Conservation (phyloP, 1,139 yeast genomes). For the Yamadazyma atlantica region DNA sequence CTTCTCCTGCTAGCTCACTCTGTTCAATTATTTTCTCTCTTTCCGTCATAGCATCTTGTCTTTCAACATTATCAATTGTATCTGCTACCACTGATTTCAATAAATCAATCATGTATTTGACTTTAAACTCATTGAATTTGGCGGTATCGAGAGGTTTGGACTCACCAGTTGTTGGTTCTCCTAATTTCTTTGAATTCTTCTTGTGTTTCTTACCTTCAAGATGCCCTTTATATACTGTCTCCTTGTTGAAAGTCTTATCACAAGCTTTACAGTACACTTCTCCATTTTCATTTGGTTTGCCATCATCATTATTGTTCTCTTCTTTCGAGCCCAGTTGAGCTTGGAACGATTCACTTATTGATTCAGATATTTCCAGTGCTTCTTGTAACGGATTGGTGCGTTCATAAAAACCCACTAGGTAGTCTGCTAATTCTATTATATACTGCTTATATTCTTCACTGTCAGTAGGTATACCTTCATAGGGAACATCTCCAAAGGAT, state of each 20-base stretch:
- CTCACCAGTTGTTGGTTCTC: conserved; percentile 1
- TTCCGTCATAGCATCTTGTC: conserved; percentile 71
- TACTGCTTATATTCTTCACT: conserved; percentile 42
- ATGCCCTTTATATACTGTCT: conserved; percentile 69
- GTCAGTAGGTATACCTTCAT: conserved; percentile 21
- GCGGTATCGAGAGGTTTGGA: neutral
- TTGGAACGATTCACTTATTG: conserved; percentile 17
- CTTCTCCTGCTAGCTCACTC: conserved; percentile 29
- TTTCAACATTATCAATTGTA: conserved; percentile 63
- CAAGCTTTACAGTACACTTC: conserved; percentile 64
- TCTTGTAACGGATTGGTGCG: conserved; percentile 54
- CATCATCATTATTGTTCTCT: conserved; percentile 8
- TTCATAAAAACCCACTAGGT: conserved; percentile 45
- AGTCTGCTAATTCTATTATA: conserved; percentile 40
- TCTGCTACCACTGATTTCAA: conserved; percentile 39
- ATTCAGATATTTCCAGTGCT: conserved; percentile 28
- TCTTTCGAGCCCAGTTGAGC: too few relatives aligned
- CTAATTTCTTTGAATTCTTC: conserved; percentile 34
- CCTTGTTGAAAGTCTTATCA: conserved; percentile 59
- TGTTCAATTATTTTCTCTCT: conserved; percentile 60
- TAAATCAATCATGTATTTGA: conserved; percentile 30
- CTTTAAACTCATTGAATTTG: conserved; percentile 28
- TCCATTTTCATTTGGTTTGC: conserved; percentile 25
- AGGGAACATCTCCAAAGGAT: conserved; percentile 41
- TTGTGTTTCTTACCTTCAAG: conserved; percentile 74